Evolutionary conservation across 768 basidiomycete genomes (phyloP), one percentile per base, ranked within the genome.

Genomic region (Auricularia sp.): DNA sequence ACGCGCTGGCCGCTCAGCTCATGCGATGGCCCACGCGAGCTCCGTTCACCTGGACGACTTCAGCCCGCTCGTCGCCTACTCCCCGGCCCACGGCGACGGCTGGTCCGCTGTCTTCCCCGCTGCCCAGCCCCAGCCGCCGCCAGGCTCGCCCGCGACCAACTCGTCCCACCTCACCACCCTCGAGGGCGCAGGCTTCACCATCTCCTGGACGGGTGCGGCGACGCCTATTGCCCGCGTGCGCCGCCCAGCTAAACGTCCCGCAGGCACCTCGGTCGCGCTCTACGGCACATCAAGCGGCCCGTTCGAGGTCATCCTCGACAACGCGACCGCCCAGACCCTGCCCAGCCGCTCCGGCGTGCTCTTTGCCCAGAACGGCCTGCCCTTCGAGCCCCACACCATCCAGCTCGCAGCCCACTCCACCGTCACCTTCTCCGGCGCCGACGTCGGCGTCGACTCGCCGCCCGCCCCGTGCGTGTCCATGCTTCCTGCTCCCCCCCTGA

Each of bases 171-270:
- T 83, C 64, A 90, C 89, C n/a, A 79, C 81, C 8, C 75, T 71
- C 64, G 71, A 87, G 69, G 83, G 83, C 14, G 85, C 88, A 10
- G 77, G 79, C 11, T 67, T 90, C 10, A 73, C 78, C 58, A 69
- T 91, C 60, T 71, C 70, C 58, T 91, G 86, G 86, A 81, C 76
- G 65, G 89, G 89, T 88, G 70, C 66, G n/a, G n/a, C n/a, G 81
- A 77, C 91, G 62, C 65, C 3, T 62, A 72, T 11, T 69, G 69
- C 73, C n/a, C n/a, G 8, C 39, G 39, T 4, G 33, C 75, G 21
- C 59, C 70, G 63, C 69, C 59, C 42, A 69, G 68, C 39, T 68
- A 72, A 35, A 34, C 72, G 61, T 69, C 6, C 62, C 21, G 33
- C 60, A 66, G 66, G 66, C 44, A 66, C 66, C 11, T 64, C 58